Evolutionary conservation across 768 basidiomycete genomes (phyloP).

Genomic region (Xanthoconium purpureum): DNA sequence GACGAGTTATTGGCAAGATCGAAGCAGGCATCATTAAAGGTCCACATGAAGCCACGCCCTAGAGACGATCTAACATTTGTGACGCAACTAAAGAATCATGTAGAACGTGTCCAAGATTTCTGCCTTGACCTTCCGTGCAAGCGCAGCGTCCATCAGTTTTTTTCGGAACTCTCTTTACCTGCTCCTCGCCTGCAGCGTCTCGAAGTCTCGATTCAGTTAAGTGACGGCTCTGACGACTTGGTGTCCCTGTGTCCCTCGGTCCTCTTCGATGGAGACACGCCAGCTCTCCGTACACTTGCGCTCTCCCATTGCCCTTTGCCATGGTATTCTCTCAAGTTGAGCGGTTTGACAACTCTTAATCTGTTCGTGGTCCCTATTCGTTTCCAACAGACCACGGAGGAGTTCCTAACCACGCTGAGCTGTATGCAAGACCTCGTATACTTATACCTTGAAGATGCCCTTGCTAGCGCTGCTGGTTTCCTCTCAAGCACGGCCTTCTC

Average conservation of each 20-base stretch:
- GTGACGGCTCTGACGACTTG: too few relatives aligned
- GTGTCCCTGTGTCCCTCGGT: too few relatives aligned
- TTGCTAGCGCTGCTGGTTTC: too few relatives aligned
- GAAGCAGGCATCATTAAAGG: neutral
- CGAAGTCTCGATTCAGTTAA: neutral
- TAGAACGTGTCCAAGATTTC: neutral
- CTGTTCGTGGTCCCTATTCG: conserved; percentile 23
- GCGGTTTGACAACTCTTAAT: conserved; percentile 35
- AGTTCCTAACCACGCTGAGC: conserved; percentile 20
- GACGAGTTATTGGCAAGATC: neutral
- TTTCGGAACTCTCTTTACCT: neutral
- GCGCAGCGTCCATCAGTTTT: too few relatives aligned
- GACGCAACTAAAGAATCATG: neutral
- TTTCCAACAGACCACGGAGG: conserved; percentile 23
- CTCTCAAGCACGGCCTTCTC: too few relatives aligned
- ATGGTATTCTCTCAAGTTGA: neutral
- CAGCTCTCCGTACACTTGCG: neutral
- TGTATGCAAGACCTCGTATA: too few relatives aligned
- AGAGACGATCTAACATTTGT: neutral
- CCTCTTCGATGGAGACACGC: neutral
- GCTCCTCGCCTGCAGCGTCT: neutral
- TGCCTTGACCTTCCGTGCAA: neutral
- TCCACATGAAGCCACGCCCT: neutral
- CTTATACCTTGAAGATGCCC: too few relatives aligned
- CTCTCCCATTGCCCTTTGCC: neutral